A percentile compares a stretch with the other conserved stretches of the same genome.
These are phyloP conservation scores for Eimeria maxima DNA, from an alignment of 169 alveolate genomes.

Conservation along the genomic window DNA sequence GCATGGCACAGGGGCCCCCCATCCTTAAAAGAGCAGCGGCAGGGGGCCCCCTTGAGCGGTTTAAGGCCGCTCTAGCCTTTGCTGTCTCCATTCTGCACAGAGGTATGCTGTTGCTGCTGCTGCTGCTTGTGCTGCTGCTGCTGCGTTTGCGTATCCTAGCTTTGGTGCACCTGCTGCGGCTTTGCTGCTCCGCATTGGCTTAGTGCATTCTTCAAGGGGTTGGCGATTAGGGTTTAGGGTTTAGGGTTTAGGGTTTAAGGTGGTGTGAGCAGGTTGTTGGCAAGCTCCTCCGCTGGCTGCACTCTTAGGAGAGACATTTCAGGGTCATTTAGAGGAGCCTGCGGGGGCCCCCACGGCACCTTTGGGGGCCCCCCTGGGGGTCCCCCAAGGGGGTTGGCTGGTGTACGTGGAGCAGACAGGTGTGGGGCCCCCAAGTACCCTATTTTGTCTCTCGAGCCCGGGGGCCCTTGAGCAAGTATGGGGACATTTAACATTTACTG, in stretches of 20 bases:
- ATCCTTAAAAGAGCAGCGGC: neutral
- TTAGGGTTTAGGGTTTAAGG: neutral
- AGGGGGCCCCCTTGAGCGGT: slow-evolving; percentile 37
- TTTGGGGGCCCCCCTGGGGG: slow-evolving; percentile 40
- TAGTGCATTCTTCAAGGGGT: neutral
- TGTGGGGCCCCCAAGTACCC: slow-evolving; percentile 41
- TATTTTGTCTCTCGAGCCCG: slow-evolving; percentile 2
- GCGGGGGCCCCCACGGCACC: slow-evolving; percentile 7
- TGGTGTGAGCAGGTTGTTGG: slow-evolving; percentile 5
- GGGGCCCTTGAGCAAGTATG: slow-evolving; percentile 18
- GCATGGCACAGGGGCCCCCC: slow-evolving; percentile 58
- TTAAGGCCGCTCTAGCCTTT: slow-evolving; percentile 21
- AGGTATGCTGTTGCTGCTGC: slow-evolving; percentile 6
- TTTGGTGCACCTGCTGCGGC: neutral
- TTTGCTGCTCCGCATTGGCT: neutral
- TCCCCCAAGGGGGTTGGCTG: slow-evolving; percentile 51
- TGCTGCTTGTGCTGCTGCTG: neutral
- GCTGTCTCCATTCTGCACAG: slow-evolving; percentile 49
- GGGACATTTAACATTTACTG: slow-evolving; percentile 14
- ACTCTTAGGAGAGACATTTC: slow-evolving; percentile 46
- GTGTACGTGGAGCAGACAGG: slow-evolving; percentile 54
- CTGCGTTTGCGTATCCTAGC: neutral
- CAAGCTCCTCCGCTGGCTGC: slow-evolving; percentile 57
- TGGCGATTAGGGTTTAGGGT: neutral
- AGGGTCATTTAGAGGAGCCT: slow-evolving; percentile 46